Percentiles rank a stretch among this genome's conserved stretches.
Conservation (phyloP, 164 flowering plant genomes). For the Dillenia turbinata region DNA sequence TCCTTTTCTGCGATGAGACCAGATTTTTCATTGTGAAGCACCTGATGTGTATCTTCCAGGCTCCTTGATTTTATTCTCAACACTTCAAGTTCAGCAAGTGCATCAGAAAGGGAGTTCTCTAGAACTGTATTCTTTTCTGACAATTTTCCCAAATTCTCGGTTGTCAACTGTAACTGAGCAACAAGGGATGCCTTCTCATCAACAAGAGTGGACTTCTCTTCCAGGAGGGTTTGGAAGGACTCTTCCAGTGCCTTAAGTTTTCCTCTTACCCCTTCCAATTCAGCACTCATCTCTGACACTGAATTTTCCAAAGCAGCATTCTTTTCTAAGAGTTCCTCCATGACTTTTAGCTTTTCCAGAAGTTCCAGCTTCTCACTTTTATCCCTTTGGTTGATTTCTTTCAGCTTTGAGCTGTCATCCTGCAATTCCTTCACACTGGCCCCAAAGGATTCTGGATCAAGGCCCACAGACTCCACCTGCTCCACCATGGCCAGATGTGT, state of each 20-base stretch:
- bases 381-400: slow-evolving; percentile 25
- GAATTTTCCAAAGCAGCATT: slow-evolving; percentile 51
- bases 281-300: slow-evolving; percentile 46
- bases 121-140: slow-evolving; percentile 40
- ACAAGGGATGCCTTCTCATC: slow-evolving; percentile 41
- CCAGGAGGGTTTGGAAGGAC: slow-evolving; percentile 34
- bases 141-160: slow-evolving; percentile 34
- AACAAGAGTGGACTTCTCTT: slow-evolving; percentile 41
- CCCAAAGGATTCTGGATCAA: slow-evolving; percentile 35
- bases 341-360: slow-evolving; percentile 41
- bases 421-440: slow-evolving; percentile 47
- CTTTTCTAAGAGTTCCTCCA: slow-evolving; percentile 56
- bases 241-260: slow-evolving; percentile 49
- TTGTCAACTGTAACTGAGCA: slow-evolving; percentile 35
- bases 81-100: slow-evolving; percentile 46
- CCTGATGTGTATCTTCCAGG: slow-evolving; percentile 41
- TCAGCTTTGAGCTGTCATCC: slow-evolving; percentile 38
- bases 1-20: slow-evolving; percentile 36
- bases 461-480: slow-evolving; percentile 43
- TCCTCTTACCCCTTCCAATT: slow-evolving; percentile 42
- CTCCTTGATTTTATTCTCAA: slow-evolving; percentile 33
- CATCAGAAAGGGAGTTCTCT: slow-evolving; percentile 49
- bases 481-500: slow-evolving; percentile 27
- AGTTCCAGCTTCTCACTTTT: slow-evolving; percentile 38
- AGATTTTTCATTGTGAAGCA: slow-evolving; percentile 45